Base-by-base conservation (phyloP, 306 rosid species). In the Fragaria iinumae region DNA sequence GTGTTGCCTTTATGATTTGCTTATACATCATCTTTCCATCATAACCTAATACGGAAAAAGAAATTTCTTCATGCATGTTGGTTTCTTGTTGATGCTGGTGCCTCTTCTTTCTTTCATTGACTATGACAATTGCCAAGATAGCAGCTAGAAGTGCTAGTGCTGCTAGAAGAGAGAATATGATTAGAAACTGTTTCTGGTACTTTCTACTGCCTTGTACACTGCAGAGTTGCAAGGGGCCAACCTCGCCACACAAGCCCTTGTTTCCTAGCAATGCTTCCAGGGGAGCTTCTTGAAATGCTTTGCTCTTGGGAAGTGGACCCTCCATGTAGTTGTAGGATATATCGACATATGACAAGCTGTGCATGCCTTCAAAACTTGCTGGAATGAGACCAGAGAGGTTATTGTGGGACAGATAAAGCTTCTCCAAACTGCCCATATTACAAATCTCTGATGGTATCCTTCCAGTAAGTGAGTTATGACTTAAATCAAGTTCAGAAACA, bases 371-470 rank as follows among this genome's bases (percentile, higher is more conserved):
- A 59, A 78, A 78, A 36, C 70, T 53, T 8, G 27, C 11, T 3
- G 80, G 80, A 11, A 78, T 64, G 32, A 36, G 32, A 10, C 81
- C 76, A n/a, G 71, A 78, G 8, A 78, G 76, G n/a, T 71, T 48
- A 20, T 78, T 71, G 63, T 36, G 71, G 66, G 81, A 78, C 5
- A 78, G 55, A 48, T 70, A 45, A 27, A 78, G 45, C 2, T 2
- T 60, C 53, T 13, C 63, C 76, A 78, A 71, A 67, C 64, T 78
- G n/a, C 38, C 64, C 53, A 78, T 13, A 25, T 36, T 47, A 38
- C 63, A 6, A 0, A 71, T n/a, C 21, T 48, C 71, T 52, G 1
- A 29, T 13, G 81, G 81, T 34, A 78, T 36, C 10, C 6, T 27
- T 21, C 75, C 73, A 1, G 21, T 8, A 47, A 76, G 79, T 4